A percentile compares a stretch with the other conserved stretches of the same genome.
Evolutionary conservation across 2,329 filamentous ascomycete genomes (phyloP).

Genomic region (Pochonia chlamydosporia): DNA sequence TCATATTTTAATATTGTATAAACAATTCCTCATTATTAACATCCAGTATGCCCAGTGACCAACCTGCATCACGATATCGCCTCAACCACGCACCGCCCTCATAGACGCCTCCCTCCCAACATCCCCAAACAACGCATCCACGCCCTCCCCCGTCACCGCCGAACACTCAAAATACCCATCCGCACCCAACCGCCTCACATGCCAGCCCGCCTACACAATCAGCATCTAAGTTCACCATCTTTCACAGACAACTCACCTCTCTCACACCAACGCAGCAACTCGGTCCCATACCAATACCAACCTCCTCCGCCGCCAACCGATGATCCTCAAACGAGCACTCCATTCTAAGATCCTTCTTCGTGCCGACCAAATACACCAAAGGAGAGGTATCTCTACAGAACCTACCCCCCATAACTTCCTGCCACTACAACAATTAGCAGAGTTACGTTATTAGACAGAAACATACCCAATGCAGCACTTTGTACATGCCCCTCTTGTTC

Average conservation of each 20-base stretch:
- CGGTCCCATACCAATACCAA: slow-evolving; percentile 4
- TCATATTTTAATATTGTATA: no score
- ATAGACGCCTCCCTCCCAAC: slow-evolving; percentile 6
- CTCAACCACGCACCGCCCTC: not conserved
- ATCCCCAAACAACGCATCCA: slow-evolving; percentile 23
- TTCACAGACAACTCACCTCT: slow-evolving; percentile 18
- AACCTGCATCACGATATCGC: no score
- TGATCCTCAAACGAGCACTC: slow-evolving; percentile 11
- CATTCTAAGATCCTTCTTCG: slow-evolving; percentile 26
- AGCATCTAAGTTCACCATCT: slow-evolving; percentile 1
- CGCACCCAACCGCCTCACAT: slow-evolving; percentile 24
- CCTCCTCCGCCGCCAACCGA: slow-evolving; percentile 1
- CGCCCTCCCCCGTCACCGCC: slow-evolving; percentile 28
- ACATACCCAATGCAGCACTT: slow-evolving; percentile 30
- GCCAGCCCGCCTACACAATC: slow-evolving; percentile 22
- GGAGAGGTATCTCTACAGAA: slow-evolving; percentile 13
- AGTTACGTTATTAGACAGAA: not conserved
- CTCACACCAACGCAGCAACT: slow-evolving; percentile 24
- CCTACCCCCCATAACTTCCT: slow-evolving; percentile 12
- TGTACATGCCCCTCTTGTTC: slow-evolving; percentile 26
- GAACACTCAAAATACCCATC: slow-evolving; percentile 29
- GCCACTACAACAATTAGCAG: slow-evolving; percentile 12
- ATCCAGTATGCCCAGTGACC: no score
- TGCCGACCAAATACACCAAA: slow-evolving; percentile 25
- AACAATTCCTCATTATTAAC: no score